These are phyloP conservation scores for Scutellaria barbata DNA, from an alignment of 257 asterid genomes.

Conservation along the genomic window DNA sequence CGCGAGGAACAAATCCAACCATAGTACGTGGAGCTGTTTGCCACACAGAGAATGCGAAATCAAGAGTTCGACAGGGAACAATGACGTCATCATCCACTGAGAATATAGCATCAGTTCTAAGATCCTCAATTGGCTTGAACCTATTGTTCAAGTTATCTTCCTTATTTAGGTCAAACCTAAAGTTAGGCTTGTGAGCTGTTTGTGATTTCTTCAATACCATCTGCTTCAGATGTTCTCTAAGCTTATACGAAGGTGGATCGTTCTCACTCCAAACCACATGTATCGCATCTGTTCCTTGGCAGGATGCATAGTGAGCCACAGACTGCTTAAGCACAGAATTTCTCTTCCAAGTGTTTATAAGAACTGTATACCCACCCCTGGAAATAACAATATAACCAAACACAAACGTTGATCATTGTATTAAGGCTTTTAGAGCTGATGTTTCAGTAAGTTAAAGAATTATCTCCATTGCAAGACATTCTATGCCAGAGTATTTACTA, in stretches of 20 bases:
- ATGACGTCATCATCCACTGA: constrained; percentile 70
- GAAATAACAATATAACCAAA: constrained; percentile 8
- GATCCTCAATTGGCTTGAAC: constrained; percentile 60
- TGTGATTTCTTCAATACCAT: constrained; percentile 49
- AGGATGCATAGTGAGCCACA: constrained; percentile 71
- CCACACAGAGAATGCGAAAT: constrained; percentile 67
- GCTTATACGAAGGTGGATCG: constrained; percentile 52
- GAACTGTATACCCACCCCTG: constrained; percentile 71
- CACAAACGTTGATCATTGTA: neutral
- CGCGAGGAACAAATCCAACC: constrained; percentile 74
- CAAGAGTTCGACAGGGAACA: constrained; percentile 63
- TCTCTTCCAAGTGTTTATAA: constrained; percentile 71
- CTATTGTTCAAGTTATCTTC: constrained; percentile 66
- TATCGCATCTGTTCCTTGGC: constrained; percentile 62
- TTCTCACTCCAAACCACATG: constrained; percentile 65
- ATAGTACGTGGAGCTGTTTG: constrained; percentile 64
- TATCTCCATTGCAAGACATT: neutral
- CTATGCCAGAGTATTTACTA: neutral
- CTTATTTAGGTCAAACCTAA: constrained; percentile 59
- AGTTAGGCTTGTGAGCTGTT: constrained; percentile 53
- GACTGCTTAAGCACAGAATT: constrained; percentile 64
- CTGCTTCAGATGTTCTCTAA: constrained; percentile 48
- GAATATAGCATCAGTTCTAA: constrained; percentile 66
- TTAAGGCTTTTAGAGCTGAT: neutral
- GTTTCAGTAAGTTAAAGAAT: neutral